These are phyloP conservation scores for Caryopteris hybrid DNA, from an alignment of 305 asterid species.

Conservation along the genomic window DNA sequence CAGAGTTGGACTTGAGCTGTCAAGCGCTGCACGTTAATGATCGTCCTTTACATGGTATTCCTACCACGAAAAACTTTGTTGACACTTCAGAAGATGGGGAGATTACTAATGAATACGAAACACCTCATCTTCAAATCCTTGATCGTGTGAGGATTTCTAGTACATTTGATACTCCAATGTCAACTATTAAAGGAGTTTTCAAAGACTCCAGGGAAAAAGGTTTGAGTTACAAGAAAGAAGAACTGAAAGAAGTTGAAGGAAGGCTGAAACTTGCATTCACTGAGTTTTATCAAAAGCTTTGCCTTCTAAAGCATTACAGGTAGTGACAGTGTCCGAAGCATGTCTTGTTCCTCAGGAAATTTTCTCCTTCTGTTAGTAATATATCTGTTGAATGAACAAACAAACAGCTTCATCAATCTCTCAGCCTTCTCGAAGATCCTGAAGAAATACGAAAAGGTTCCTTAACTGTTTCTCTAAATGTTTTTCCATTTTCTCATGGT, in stretches of 20 bases:
- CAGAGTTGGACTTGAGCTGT: slow-evolving; percentile 28
- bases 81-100: slow-evolving; percentile 18
- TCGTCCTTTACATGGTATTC: slow-evolving; percentile 11
- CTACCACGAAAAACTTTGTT: neutral
- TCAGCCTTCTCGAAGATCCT: slow-evolving; percentile 79
- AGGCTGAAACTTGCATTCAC: slow-evolving; percentile 49
- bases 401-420: slow-evolving; percentile 63
- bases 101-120: slow-evolving; percentile 16
- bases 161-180: slow-evolving; percentile 58
- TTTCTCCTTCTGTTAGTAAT: slow-evolving; percentile 14
- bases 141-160: slow-evolving; percentile 60
- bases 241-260: slow-evolving; percentile 60
- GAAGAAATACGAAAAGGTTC: slow-evolving; percentile 87
- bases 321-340: slow-evolving; percentile 1
- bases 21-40: slow-evolving; percentile 18
- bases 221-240: slow-evolving; percentile 53
- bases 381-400: slow-evolving; percentile 17
- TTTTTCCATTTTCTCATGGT: slow-evolving; percentile 11
- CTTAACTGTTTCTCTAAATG: slow-evolving; percentile 3
- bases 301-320: slow-evolving; percentile 71
- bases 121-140: slow-evolving; percentile 42
- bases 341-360: neutral
- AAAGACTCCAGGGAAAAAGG: slow-evolving; percentile 44
- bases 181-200: slow-evolving; percentile 66
- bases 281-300: slow-evolving; percentile 71